Base-by-base conservation (phyloP, 2,329 filamentous ascomycete genomes). In the Dothistroma septosporum region DNA sequence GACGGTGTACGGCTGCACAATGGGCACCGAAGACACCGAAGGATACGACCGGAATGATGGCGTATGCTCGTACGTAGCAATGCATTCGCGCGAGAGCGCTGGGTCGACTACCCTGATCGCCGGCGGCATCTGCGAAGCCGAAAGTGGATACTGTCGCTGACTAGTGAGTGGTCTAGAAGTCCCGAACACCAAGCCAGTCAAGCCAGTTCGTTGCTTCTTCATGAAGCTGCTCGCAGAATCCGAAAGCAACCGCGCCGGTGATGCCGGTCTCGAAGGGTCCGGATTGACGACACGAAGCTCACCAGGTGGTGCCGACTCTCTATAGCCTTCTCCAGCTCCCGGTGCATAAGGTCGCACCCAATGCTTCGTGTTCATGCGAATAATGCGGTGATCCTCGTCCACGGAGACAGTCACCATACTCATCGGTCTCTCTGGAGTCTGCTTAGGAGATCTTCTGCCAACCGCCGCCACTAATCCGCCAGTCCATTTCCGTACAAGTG, bases 201-300 rank as follows among this genome's bases (percentile, higher is more conserved):
- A 63, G 16, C 63, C 61, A 14, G 65, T 64, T 11, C 69, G 62
- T 46, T 68, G 67, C 35, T 66, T 64, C 50, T 61, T 64, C 19
- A 72, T 53, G 28, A 67, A 68, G 33, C 63, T 66, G 8, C 47
- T 57, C 14, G 64, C 56, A 4, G 63, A 61, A 7, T 69, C 61
- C 21, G 62, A 59, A 16, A 64, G 61, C 22, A 44, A 33, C 35
- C 61, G 47, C 52, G 61, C 53, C 49, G 66, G 69, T 14, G 69
- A 69, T 3, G 44, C 55, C 7, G 70, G 68, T 35, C 69, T 61
- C 1, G 69, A 69, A 5, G 33, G 61, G 60, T 74, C 72, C 21
- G 72, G 71, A 50, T 75, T 75, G 48, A 69, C 68, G 2, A 74
- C 69, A n/a, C 69, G 69, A 19, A 74, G 65, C 37, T 64, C 65